Conservation (phyloP, 345 rosid genomes). For the Excoecaria cochinchinensis region DNA sequence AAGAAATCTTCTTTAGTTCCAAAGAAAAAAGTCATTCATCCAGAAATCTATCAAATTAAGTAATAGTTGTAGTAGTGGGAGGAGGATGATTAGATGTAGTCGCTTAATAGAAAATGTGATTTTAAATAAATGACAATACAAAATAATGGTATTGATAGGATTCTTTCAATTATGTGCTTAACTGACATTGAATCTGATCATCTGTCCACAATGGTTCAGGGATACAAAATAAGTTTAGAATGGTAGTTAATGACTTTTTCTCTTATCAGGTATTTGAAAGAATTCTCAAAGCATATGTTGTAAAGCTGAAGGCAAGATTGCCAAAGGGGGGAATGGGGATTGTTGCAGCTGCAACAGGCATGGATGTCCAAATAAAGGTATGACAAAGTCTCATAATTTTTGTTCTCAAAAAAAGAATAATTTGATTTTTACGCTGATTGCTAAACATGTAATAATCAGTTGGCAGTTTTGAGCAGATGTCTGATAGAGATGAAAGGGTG, state of each 20-base stretch:
- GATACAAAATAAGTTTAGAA: not conserved
- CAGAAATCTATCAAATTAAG: not conserved
- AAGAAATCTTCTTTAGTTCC: not conserved
- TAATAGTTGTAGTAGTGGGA: not conserved
- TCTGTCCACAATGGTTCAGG: not conserved
- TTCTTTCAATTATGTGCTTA: not conserved
- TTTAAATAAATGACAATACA: not conserved
- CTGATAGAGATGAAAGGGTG: conserved; percentile 91
- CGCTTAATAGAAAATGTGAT: not conserved
- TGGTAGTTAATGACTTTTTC: conserved; percentile 13
- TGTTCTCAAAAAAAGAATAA: not conserved
- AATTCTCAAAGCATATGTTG: conserved; percentile 83
- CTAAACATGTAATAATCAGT: conserved; percentile 19
- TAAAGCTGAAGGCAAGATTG: conserved; percentile 79
- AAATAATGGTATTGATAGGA: too few relatives aligned
- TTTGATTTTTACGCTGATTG: conserved; percentile 6
- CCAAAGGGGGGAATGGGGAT: conserved; percentile 95
- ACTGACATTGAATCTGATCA: conserved; percentile 12
- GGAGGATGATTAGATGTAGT: not conserved
- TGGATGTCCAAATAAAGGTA: conserved; percentile 97
- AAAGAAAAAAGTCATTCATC: not conserved
- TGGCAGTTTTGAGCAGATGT: conserved; percentile 51
- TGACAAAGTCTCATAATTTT: not conserved
- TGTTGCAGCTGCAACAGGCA: conserved; percentile 98
- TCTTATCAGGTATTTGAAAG: conserved; percentile 81